These are phyloP conservation scores for Colletotrichum coccodes DNA, from an alignment of 2,329 filamentous ascomycete genomes.

Conservation along the genomic window DNA sequence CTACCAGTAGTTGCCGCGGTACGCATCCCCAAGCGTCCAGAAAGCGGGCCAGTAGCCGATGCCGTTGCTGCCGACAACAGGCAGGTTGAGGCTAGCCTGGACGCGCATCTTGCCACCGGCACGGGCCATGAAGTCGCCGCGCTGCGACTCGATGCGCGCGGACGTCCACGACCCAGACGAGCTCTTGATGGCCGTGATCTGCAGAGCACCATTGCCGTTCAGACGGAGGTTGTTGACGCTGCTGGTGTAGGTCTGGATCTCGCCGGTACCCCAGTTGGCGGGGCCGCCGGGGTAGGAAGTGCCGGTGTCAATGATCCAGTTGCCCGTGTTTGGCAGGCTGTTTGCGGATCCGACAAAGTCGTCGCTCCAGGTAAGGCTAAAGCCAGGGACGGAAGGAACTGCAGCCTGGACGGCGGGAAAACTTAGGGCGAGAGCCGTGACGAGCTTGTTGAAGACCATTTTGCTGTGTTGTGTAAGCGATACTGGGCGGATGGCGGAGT, in stretches of 20 bases:
- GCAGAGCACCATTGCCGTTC: constrained; percentile 58
- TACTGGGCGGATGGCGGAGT: neutral
- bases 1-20: constrained; percentile 46
- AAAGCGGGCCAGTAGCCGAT: constrained; percentile 54
- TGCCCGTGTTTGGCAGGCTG: constrained; percentile 47
- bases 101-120: constrained; percentile 48
- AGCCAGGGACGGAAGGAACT: constrained; percentile 34
- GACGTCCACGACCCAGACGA: constrained; percentile 54
- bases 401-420: constrained; percentile 21
- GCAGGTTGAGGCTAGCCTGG: constrained; percentile 50
- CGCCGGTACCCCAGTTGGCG: constrained; percentile 59
- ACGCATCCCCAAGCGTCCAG: constrained; percentile 53
- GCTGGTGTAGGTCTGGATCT: constrained; percentile 57
- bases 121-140: constrained; percentile 46
- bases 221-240: constrained; percentile 54
- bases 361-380: constrained; percentile 40
- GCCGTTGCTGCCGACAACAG: constrained; percentile 50
- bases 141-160: constrained; percentile 51
- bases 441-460: constrained; percentile 11
- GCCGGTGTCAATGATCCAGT: constrained; percentile 56
- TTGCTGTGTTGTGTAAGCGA: neutral
- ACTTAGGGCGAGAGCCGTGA: constrained; percentile 10
- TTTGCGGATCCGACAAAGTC: constrained; percentile 45
- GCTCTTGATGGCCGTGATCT: constrained; percentile 54
- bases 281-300: constrained; percentile 58